Evolutionary conservation across 148 eudicot genomes (phyloP), one percentile per base, ranked within the genome.

Genomic region (Camellia sinensis): DNA sequence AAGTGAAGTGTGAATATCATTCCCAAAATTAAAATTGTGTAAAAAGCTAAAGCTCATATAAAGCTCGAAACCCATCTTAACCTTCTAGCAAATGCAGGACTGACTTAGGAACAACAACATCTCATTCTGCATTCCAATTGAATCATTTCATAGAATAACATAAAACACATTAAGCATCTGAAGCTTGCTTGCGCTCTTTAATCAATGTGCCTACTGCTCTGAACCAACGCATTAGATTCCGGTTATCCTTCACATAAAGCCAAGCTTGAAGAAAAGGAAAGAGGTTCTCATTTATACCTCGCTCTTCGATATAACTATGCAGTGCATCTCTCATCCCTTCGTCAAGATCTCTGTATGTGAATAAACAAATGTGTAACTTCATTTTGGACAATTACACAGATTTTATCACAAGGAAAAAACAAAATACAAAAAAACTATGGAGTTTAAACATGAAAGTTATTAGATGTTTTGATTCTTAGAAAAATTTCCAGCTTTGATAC

Each of bases 211-310:
- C 95, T 44, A 91, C 86, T 67, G 90, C 69, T 78, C 77, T 89
- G 85, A 88, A 91, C 95, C 95, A 89, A 17, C 83, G 83, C 88
- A 90, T 71, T 62, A 90, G 89, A 82, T 84, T 87, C 62, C 86
- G 84, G 77, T 90, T 89, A 81, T 93, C 95, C 84, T 91, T 91
- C 61, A 91, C 91, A 40, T 90, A 93, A 44, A 90, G 90, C 97
- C 97, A 93, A 70, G 92, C 93, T 86, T 87, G 94, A 77, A 90
- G 88, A 74, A 91, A 93, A 45, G 94, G 92, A 57, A 91, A 93
- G 37, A 91, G 94, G 72, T 71, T 85, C 85, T 89, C 97, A 37
- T 86, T 86, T 83, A 93, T 88, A 40, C 97, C 95, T 77, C 94
- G 86, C 85, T 89, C 95, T 65, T 86, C 88, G 5, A 93, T 84